Base-by-base conservation (phyloP, 495 filamentous ascomycete genomes). In the Niebla homalea region DNA sequence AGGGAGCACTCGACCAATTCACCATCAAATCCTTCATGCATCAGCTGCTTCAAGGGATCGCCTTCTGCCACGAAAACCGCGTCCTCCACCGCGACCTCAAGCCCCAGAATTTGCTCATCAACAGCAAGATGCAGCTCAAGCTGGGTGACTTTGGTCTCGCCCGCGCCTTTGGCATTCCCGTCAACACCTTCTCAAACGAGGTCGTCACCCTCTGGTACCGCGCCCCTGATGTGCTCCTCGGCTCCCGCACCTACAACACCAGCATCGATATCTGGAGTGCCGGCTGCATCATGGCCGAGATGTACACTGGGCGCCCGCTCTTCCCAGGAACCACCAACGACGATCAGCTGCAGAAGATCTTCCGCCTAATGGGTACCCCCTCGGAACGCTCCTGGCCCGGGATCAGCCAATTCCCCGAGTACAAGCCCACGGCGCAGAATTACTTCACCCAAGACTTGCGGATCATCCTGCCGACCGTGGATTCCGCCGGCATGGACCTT, bases 1-100 rank as follows among this genome's bases (percentile, higher is more conserved):
- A 86, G 48, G 89, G 90, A 25, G 83, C 84, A 20, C 70, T 97
- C 37, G 84, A 89, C 62, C 84, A 86, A 26, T 66, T 73, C 36
- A 88, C 85, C 36, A 93, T 97, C 73, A 97, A 95, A 67, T 90
- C 85, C 21, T 97, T 95, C 75, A 95, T 95, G 88, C 84, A 87
- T 68, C 89, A 97, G 65, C 79, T 97, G 15, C 76, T 97, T 36
- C 80, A 85, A 60, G 89, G 90, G 35, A 94, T 95, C 61, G 89
- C 88, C 35, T 97, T 97, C 63, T 97, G 89, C 66, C 89, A 97
- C 66, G 85, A 93, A 52, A 97, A 95, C 69, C 77, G 89, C 22
- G 89, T 97, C 43, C 75, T 97, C 2, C 89, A 97, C 66, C 85
- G 89, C n/a, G 89, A 97, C 58, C 70, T 96, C 15, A 96, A 96